Percentiles rank a stretch among this genome's conserved stretches.
Evolutionary conservation across 2,329 filamentous ascomycete species (phyloP).

Genomic region (Fusarium acutatum): DNA sequence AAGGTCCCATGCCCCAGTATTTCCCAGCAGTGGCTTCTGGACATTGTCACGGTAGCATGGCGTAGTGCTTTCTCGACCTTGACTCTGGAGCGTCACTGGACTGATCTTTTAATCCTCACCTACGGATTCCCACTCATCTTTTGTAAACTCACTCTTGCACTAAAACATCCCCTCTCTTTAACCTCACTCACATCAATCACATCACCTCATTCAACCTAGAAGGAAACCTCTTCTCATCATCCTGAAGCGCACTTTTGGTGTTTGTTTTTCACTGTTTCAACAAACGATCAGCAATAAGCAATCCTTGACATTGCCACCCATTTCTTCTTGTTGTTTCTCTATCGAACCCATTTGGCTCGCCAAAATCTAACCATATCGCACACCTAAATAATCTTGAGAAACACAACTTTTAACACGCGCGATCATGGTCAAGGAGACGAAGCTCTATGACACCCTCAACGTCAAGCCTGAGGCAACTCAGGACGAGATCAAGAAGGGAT

Average conservation of each 20-base stretch:
- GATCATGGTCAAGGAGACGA: constrained; percentile 92
- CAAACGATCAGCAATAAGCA: constrained; percentile 13
- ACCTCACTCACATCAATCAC: constrained; percentile 13
- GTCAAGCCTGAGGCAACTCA: constrained; percentile 83
- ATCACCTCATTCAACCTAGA: constrained; percentile 3
- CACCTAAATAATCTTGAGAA: background rate
- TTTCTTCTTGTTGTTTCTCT: constrained; percentile 12
- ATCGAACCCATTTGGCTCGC: constrained; percentile 4
- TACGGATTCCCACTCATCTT: constrained; percentile 36
- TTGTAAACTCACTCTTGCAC: constrained; percentile 34
- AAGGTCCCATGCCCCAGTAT: constrained; percentile 45
- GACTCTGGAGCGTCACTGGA: constrained; percentile 35
- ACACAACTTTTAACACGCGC: constrained; percentile 25
- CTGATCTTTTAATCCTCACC: constrained; percentile 27
- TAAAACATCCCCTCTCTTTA: constrained; percentile 17
- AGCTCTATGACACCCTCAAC: constrained; percentile 88
- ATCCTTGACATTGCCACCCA: background rate
- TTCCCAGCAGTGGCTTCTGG: constrained; percentile 29
- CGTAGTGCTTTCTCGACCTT: constrained; percentile 22
- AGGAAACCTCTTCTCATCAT: background rate
- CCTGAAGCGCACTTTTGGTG: constrained; percentile 12
- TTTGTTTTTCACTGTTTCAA: constrained; percentile 6
- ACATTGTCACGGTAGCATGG: constrained; percentile 26
- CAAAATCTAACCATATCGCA: constrained; percentile 9
- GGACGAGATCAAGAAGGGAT: constrained; percentile 97